A percentile compares a stretch with the other conserved stretches of the same genome.
Evolutionary conservation across 2,329 filamentous ascomycete species (phyloP).

Genomic region (Diaporthe velutina): DNA sequence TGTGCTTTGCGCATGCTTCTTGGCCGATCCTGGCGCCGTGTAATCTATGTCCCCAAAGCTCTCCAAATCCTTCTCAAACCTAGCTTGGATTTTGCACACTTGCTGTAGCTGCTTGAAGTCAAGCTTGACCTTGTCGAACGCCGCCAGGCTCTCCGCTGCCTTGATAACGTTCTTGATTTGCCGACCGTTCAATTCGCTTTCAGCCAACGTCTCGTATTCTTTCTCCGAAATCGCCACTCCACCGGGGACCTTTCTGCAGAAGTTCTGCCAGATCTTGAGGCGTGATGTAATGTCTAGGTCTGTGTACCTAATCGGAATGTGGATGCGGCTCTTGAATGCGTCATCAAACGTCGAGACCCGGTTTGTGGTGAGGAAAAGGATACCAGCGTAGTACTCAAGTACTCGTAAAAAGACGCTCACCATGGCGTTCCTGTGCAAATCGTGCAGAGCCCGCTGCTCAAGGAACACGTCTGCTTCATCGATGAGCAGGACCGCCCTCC

Average conservation of each 20-base stretch:
- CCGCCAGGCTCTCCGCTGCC: slow-evolving; percentile 49
- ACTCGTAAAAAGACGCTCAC: slow-evolving; percentile 43
- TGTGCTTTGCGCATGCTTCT: slow-evolving; percentile 35
- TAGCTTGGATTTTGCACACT: slow-evolving; percentile 48
- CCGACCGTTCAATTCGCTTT: slow-evolving; percentile 45
- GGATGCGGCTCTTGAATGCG: slow-evolving; percentile 55
- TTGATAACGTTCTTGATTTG: slow-evolving; percentile 48
- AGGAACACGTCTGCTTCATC: slow-evolving; percentile 45
- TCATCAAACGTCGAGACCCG: slow-evolving; percentile 56
- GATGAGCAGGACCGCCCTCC: slow-evolving; percentile 45
- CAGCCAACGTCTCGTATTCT: slow-evolving; percentile 41
- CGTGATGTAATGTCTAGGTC: slow-evolving; percentile 33
- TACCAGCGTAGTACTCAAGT: slow-evolving; percentile 53
- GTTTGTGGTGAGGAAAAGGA: slow-evolving; percentile 58
- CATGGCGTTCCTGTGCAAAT: slow-evolving; percentile 40
- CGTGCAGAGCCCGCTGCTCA: slow-evolving; percentile 38
- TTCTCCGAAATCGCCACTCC: slow-evolving; percentile 44
- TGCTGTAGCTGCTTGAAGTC: slow-evolving; percentile 47
- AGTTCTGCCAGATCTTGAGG: slow-evolving; percentile 41
- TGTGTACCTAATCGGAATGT: slow-evolving; percentile 52
- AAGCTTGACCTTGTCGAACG: slow-evolving; percentile 46
- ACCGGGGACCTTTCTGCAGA: slow-evolving; percentile 40
- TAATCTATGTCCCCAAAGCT: slow-evolving; percentile 41
- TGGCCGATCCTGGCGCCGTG: slow-evolving; percentile 37
- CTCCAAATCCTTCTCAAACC: slow-evolving; percentile 48